Evolutionary conservation across 108 stramenopile genomes (phyloP).

Genomic region (Aurantiochytrium sp.): DNA sequence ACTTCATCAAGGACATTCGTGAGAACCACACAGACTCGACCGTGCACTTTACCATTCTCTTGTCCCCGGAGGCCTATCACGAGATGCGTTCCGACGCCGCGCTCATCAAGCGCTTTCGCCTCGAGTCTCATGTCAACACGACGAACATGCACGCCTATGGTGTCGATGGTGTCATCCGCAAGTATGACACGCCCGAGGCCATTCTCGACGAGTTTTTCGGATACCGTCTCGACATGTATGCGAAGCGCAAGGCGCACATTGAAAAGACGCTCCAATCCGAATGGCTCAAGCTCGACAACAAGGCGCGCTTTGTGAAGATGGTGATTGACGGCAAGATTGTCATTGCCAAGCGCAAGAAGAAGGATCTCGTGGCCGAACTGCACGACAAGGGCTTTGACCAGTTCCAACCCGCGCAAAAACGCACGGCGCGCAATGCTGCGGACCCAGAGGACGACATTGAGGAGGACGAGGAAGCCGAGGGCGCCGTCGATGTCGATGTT

Average conservation of each 20-base stretch:
- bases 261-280: slow-evolving; percentile 30
- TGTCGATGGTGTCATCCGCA: slow-evolving; percentile 65
- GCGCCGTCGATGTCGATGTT: neutral
- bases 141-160: slow-evolving; percentile 94
- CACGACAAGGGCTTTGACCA: slow-evolving; percentile 71
- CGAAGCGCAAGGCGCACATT: slow-evolving; percentile 68
- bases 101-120: slow-evolving; percentile 84
- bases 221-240: slow-evolving; percentile 74
- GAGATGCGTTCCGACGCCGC: slow-evolving; percentile 55
- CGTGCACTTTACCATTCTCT: slow-evolving; percentile 80
- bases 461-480: slow-evolving; percentile 32
- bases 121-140: slow-evolving; percentile 67
- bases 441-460: slow-evolving; percentile 36
- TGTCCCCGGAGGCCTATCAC: slow-evolving; percentile 65
- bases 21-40: slow-evolving; percentile 97
- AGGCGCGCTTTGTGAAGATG: slow-evolving; percentile 90
- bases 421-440: neutral
- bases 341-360: slow-evolving; percentile 80
- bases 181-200: slow-evolving; percentile 59
- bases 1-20: slow-evolving; percentile 75
- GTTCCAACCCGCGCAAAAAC: slow-evolving; percentile 37
- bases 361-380: slow-evolving; percentile 76
- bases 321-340: slow-evolving; percentile 81
- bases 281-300: slow-evolving; percentile 79
- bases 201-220: slow-evolving; percentile 80